Conservation (phyloP, 306 rosid genomes). For the Dryas alaskensis region DNA sequence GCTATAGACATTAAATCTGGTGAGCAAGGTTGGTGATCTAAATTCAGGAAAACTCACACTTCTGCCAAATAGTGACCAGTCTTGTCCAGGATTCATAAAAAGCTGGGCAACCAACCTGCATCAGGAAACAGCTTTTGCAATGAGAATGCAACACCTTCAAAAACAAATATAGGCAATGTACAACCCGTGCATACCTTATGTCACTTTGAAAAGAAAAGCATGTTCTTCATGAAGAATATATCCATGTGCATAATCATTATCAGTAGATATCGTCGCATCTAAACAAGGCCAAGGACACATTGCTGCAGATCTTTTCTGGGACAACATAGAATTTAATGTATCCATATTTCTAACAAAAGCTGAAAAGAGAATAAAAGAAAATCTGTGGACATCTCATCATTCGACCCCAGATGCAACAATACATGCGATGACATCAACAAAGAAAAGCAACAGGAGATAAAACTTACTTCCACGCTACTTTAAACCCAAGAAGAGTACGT, state of each 20-base stretch:
- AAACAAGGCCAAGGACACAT: neutral
- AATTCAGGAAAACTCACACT: neutral
- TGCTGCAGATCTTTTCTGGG: neutral
- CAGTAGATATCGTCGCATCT: slow-evolving; percentile 4
- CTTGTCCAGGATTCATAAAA: neutral
- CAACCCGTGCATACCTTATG: slow-evolving; percentile 9
- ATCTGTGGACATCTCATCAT: neutral
- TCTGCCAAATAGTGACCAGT: slow-evolving; percentile 1
- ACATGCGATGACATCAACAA: neutral
- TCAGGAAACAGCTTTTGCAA: slow-evolving; percentile 6
- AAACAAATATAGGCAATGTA: neutral
- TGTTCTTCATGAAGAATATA: neutral
- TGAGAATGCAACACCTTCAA: slow-evolving; percentile 13
- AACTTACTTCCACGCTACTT: slow-evolving; percentile 16
- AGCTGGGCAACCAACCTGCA: slow-evolving; percentile 11
- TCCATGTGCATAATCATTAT: neutral
- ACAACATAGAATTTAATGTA: neutral
- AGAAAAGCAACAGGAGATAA: slow-evolving; percentile 1
- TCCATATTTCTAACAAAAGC: neutral
- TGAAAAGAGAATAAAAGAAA: neutral
- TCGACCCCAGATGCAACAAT: neutral
- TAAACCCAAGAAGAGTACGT: slow-evolving; percentile 26
- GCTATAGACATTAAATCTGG: slow-evolving; percentile 6
- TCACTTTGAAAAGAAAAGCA: slow-evolving; percentile 1
- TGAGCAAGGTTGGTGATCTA: neutral